phyloP scores from a whole-genome alignment of 2,329 filamentous ascomycete species.

The Zymoseptoria crescenta region DNA sequence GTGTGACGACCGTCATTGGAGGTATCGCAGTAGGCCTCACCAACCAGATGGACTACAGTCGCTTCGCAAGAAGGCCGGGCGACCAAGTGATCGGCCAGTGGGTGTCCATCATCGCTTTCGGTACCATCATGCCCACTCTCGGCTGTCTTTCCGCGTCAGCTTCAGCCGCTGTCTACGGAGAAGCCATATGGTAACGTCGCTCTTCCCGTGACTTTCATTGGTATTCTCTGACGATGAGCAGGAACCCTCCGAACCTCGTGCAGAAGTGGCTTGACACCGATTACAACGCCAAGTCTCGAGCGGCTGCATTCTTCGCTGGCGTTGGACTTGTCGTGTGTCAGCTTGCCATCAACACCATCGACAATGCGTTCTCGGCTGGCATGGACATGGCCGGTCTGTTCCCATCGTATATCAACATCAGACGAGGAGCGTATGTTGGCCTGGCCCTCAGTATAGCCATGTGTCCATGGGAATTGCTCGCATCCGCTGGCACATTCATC shows the following conservation, averaged over 20 bases:
- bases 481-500: conserved; percentile 41
- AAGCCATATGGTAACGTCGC: conserved; percentile 39
- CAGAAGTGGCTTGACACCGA: conserved; percentile 32
- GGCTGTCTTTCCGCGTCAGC: conserved; percentile 54
- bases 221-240: conserved; percentile 29
- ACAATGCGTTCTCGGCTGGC: conserved; percentile 45
- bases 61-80: conserved; percentile 31
- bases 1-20: conserved; percentile 38
- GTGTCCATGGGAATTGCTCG: conserved; percentile 47
- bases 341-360: conserved; percentile 38
- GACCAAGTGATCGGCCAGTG: conserved; percentile 41
- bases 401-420: conserved; percentile 49
- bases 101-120: conserved; percentile 41
- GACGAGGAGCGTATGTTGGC: conserved; percentile 46
- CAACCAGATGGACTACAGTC: conserved; percentile 34
- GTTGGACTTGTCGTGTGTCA: conserved; percentile 40
- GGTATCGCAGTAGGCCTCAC: conserved; percentile 39
- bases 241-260: conserved; percentile 37
- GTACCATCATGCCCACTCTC: conserved; percentile 43
- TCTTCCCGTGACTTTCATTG: conserved; percentile 17
- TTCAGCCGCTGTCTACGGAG: conserved; percentile 45
- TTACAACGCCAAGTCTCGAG: conserved; percentile 30
- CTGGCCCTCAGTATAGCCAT: conserved; percentile 39
- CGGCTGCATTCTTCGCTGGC: conserved; percentile 41
- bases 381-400: conserved; percentile 50